Evolutionary conservation across 805 yeast species (phyloP).

Genomic region (Kurtzmaniella cleridarum): DNA sequence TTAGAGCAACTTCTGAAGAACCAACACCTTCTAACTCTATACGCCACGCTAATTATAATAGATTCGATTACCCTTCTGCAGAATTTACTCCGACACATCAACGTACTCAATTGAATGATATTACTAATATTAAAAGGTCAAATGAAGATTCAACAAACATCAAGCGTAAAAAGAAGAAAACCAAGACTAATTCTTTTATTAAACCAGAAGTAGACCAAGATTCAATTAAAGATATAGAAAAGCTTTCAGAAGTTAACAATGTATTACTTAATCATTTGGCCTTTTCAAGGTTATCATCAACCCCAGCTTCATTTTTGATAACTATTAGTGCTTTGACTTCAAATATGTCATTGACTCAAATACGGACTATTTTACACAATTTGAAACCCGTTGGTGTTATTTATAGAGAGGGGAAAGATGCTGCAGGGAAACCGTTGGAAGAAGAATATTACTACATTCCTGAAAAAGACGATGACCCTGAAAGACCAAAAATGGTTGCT

Average conservation of each 20-base stretch:
- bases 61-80: neutral
- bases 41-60: constrained; percentile 2
- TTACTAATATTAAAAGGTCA: constrained; percentile 22
- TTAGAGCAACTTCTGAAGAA: constrained; percentile 14
- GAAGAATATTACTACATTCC: constrained; percentile 90
- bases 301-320: constrained; percentile 71
- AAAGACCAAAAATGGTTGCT: constrained; percentile 64
- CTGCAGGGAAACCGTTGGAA: constrained; percentile 91
- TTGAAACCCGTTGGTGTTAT: constrained; percentile 78
- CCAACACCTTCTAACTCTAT: constrained; percentile 11
- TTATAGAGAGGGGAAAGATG: constrained; percentile 86
- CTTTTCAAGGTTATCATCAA: constrained; percentile 79
- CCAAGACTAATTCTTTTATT: constrained; percentile 9
- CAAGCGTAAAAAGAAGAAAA: constrained; percentile 15
- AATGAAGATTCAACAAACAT: constrained; percentile 28
- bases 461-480: constrained; percentile 70
- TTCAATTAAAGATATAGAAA: constrained; percentile 14
- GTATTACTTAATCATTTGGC: constrained; percentile 81
- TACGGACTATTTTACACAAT: constrained; percentile 39
- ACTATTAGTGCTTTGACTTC: constrained; percentile 55
- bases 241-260: constrained; percentile 51
- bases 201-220: constrained; percentile 23
- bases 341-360: constrained; percentile 36
- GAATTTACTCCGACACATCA: constrained; percentile 6
- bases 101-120: constrained; percentile 21